A percentile compares a stretch with the other conserved stretches of the same genome.
These are phyloP conservation scores for Zygosaccharomyces gambellarensis DNA, from an alignment of 805 yeast species.

Conservation along the genomic window DNA sequence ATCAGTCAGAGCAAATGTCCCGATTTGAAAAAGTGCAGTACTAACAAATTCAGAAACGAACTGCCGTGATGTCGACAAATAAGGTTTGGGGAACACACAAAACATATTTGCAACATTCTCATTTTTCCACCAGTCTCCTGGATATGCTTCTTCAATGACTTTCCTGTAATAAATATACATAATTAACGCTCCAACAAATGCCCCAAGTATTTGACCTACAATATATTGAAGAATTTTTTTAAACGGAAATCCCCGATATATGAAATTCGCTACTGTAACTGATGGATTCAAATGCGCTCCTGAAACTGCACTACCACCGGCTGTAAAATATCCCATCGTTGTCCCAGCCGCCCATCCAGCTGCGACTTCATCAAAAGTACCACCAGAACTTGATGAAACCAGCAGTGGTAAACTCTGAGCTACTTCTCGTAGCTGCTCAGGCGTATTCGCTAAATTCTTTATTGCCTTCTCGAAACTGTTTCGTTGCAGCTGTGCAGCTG, in stretches of 20 bases:
- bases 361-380: slow-evolving; percentile 41
- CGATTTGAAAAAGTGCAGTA: slow-evolving; percentile 42
- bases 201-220: slow-evolving; percentile 47
- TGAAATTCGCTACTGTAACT: slow-evolving; percentile 43
- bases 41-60: slow-evolving; percentile 45
- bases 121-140: slow-evolving; percentile 25
- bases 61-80: slow-evolving; percentile 41
- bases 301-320: slow-evolving; percentile 49
- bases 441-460: slow-evolving; percentile 1
- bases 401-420: slow-evolving; percentile 15
- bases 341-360: slow-evolving; percentile 54
- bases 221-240: slow-evolving; percentile 43
- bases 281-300: slow-evolving; percentile 59
- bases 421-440: slow-evolving; percentile 9
- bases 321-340: slow-evolving; percentile 45
- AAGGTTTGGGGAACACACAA: slow-evolving; percentile 42
- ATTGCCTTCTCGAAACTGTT: slow-evolving; percentile 13
- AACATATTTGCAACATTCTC: slow-evolving; percentile 41
- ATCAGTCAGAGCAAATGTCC: slow-evolving; percentile 49
- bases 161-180: slow-evolving; percentile 43
- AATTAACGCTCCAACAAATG: slow-evolving; percentile 42
- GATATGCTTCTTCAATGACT: slow-evolving; percentile 30
- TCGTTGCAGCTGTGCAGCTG: slow-evolving; percentile 33
- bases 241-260: slow-evolving; percentile 50
- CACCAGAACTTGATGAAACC: slow-evolving; percentile 31